phyloP scores from a whole-genome alignment of 2,329 filamentous ascomycete genomes.

The Exophiala dermatitidis region DNA sequence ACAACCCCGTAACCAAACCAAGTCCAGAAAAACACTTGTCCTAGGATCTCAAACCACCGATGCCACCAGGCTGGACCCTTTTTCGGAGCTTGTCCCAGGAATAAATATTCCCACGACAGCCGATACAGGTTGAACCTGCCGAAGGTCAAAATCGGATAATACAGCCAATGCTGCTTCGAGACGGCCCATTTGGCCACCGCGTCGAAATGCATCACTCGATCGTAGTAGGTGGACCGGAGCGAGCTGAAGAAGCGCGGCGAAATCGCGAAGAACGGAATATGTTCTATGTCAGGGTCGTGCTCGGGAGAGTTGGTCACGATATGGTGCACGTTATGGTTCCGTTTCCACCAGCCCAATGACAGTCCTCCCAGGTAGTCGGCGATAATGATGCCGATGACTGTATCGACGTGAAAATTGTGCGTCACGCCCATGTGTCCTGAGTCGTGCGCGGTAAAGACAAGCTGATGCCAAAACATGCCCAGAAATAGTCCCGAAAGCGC shows the following conservation, averaged over 20 bases:
- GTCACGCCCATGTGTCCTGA: constrained; percentile 97
- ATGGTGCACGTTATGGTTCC: constrained; percentile 92
- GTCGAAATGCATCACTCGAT: constrained; percentile 72
- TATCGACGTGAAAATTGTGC: constrained; percentile 76
- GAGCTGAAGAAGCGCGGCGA: constrained; percentile 71
- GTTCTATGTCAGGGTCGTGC: constrained; percentile 91
- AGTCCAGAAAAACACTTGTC: constrained; percentile 74
- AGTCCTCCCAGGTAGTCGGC: constrained; percentile 84
- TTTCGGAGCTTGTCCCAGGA: constrained; percentile 61
- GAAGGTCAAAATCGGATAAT: constrained; percentile 72
- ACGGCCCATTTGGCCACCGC: constrained; percentile 62
- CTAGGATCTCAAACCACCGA: constrained; percentile 67
- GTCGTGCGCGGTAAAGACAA: constrained; percentile 90
- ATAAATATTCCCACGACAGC: constrained; percentile 70
- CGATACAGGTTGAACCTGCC: constrained; percentile 83
- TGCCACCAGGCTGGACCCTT: constrained; percentile 79
- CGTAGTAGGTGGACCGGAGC: constrained; percentile 75
- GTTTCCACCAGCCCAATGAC: constrained; percentile 95
- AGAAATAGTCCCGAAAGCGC: constrained; percentile 64
- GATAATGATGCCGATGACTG: constrained; percentile 79
- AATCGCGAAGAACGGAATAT: constrained; percentile 82
- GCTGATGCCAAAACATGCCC: constrained; percentile 85
- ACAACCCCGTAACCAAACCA: constrained; percentile 81
- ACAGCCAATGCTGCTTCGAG: constrained; percentile 70
- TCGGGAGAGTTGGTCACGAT: constrained; percentile 93